Conservation (phyloP, 106 monocot genomes). For the Dendrobium chrysotoxum region DNA sequence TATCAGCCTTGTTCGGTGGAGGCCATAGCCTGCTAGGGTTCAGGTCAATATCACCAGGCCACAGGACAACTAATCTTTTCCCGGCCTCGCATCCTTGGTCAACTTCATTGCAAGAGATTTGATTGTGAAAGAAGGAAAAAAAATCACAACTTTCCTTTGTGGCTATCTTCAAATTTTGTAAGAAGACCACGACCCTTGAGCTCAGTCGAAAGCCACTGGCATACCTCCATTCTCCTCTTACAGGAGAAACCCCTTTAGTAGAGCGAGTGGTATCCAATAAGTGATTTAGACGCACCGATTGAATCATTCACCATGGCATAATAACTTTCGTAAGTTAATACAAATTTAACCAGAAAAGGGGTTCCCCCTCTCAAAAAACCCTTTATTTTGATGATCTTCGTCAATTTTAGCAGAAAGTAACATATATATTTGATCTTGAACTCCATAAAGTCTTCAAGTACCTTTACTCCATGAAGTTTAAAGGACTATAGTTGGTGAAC, state of each 20-base stretch:
- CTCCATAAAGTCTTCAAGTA: too few relatives aligned
- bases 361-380: neutral
- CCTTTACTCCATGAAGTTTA: too few relatives aligned
- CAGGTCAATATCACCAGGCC: slow-evolving; percentile 7
- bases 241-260: slow-evolving; percentile 7
- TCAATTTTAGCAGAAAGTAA: neutral
- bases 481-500: too few relatives aligned
- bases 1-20: slow-evolving; percentile 54
- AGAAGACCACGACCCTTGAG: slow-evolving; percentile 14
- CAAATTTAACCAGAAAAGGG: neutral
- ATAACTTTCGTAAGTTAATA: neutral
- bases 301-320: slow-evolving; percentile 36
- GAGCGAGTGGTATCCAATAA: slow-evolving; percentile 33
- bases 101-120: slow-evolving; percentile 51
- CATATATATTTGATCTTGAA: too few relatives aligned
- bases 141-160: neutral
- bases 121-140: slow-evolving; percentile 10
- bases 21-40: slow-evolving; percentile 36
- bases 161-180: neutral
- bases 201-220: neutral
- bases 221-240: slow-evolving; percentile 6
- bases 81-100: slow-evolving; percentile 41
- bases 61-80: slow-evolving; percentile 29
- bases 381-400: neutral
- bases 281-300: slow-evolving; percentile 44